Evolutionary conservation across 768 basidiomycete genomes (phyloP), one percentile per base, ranked within the genome.

Genomic region (Suillus ampliporus): DNA sequence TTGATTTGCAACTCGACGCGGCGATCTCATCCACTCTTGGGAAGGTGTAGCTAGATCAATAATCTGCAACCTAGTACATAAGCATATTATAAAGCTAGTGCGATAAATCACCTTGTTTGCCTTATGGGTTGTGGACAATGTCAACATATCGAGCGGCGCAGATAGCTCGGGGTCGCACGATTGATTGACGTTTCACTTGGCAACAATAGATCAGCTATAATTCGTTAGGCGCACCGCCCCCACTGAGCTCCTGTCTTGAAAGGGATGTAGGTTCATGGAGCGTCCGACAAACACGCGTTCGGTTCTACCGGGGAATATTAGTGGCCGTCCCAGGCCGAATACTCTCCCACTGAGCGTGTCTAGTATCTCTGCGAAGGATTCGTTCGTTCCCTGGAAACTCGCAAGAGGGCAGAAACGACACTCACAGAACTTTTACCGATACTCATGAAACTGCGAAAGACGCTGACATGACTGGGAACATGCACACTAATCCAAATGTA

Each of bases 381-480:
- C 53, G 53, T 54, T 56, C 54, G 17, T 54, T 56, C 54, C 54
- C 17, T 26, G 26, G 38, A 56, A 56, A 26, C 54, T 56, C 54
- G 11, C 37, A 56, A 56, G 54, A 40, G 38, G 23, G 23, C 11
- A 28, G 17, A 38, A 26, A 56, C 17, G 37, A 40, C 23, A 56
- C 54, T 38, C 38, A 56, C 54, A 56, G 17, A 17, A 56, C 17
- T 51, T 51, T 31, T 28, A 31, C 17, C 3, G 31, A 40, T 28
- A 40, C 38, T 13, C 54, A 13, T 40, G 38, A 40, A 26, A 26
- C 17, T 40, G 52, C 35, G 35, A 53, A n/a, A 21, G 21, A 53
- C n/a, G 23, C 53, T 54, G 50, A 58, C 58, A 51, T 54, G 57
- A 53, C 43, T 61, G 64, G 69, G 54, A 68, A 62, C 53, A 54